Conservation (phyloP, 1,284 basidiomycete species). For the Trichosporon sp. region DNA sequence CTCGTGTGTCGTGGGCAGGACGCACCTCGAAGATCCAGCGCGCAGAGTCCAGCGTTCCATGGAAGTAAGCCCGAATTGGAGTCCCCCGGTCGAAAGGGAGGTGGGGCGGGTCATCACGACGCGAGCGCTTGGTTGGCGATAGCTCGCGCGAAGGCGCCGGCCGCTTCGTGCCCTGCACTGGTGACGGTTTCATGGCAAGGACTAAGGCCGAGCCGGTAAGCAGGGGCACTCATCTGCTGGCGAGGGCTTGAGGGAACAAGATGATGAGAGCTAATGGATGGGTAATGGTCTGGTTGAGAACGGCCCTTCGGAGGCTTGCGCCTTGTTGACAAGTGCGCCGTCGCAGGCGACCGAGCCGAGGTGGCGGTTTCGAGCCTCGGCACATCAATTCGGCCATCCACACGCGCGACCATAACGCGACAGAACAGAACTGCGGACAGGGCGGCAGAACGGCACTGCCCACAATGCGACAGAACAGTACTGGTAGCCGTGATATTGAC, state of each 20-base stretch:
- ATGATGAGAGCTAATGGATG: background rate
- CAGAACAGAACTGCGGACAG: too few species aligned
- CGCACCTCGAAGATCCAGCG: background rate
- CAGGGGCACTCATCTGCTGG: background rate
- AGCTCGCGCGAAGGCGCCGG: background rate
- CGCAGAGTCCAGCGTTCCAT: background rate
- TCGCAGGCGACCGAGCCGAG: background rate
- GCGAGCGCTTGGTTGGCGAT: background rate
- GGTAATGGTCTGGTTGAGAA: too few species aligned
- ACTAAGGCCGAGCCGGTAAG: background rate
- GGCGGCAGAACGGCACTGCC: too few species aligned
- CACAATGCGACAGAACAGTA: too few species aligned
- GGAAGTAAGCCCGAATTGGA: background rate
- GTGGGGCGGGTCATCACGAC: background rate
- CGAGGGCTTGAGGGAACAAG: background rate
- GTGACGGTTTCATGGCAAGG: background rate
- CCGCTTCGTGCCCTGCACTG: background rate
- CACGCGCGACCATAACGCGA: too few species aligned
- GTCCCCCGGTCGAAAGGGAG: background rate
- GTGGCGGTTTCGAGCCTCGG: background rate
- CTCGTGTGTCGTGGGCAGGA: too few species aligned
- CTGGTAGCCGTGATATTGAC: background rate
- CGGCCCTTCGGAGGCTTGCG: too few species aligned
- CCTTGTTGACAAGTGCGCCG: background rate
- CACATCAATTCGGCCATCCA: too few species aligned